A percentile compares a stretch with the other conserved stretches of the same genome.
Evolutionary conservation across 208 protist species (phyloP).

Genomic region (Porcisia hertigi): DNA sequence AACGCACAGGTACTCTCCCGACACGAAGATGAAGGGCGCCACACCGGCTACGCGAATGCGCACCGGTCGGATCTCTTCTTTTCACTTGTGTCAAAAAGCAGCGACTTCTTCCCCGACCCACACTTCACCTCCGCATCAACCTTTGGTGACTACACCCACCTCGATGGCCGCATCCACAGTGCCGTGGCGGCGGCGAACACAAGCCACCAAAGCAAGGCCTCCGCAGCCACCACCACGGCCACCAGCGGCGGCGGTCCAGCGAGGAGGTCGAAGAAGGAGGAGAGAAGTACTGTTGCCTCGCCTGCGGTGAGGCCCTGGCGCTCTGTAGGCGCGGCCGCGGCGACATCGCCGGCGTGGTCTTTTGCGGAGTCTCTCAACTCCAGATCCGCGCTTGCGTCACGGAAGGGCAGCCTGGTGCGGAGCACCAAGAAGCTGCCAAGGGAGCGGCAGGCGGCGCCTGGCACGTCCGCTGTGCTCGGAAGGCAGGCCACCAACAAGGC

Average conservation of each 20-base stretch:
- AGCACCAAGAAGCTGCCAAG: neutral
- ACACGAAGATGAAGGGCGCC: conserved; percentile 4
- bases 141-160: neutral
- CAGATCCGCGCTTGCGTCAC: conserved; percentile 7
- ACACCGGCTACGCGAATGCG: neutral
- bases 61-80: conserved; percentile 21
- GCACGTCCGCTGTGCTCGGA: neutral
- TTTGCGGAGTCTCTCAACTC: neutral
- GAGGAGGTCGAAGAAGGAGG: neutral
- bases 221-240: neutral
- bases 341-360: neutral
- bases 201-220: neutral
- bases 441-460: neutral
- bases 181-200: neutral
- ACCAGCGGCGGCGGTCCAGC: neutral
- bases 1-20: conserved; percentile 8
- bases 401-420: conserved; percentile 1
- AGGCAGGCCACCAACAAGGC: neutral
- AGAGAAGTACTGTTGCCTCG: neutral
- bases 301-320: conserved; percentile 4
- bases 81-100: conserved; percentile 6
- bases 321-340: neutral
- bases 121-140: conserved; percentile 9
- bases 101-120: conserved; percentile 18
- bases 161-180: neutral